Base-by-base conservation (phyloP, 1,284 basidiomycete species). In the Sporisorium reilianum region DNA sequence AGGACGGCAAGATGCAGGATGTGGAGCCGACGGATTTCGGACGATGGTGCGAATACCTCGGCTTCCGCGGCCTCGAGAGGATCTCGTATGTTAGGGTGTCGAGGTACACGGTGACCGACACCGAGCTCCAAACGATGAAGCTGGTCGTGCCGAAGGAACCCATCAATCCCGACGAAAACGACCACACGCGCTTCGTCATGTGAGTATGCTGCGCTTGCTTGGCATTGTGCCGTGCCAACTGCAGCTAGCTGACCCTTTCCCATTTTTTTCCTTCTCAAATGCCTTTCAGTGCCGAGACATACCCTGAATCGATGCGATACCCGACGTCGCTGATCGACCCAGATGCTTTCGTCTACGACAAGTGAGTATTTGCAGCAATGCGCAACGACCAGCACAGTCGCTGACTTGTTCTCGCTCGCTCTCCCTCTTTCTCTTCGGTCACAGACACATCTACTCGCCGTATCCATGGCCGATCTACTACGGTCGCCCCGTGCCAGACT, bases 21-120 rank as follows among this genome's bases (percentile, higher is more conserved):
- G 75, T 77, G 42, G 93, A 95, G 74, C 61, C 71, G 18, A 60
- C 62, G 1, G 81, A 83, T 48, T 55, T 45, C 22, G 64, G 78
- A 25, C 56, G 81, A 20, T 83, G 82, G 82, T 83, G 82, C 73
- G 72, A 84, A 64, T 84, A 84, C 64, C 67, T 84, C 5, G 78
- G 78, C 28, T 82, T 79, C 77, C 57, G 82, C 28, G 79, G 72
- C 0, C 53, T 84, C 1, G 64, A 81, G 50, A 73, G 81, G 34
- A 62, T 84, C 12, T 74, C 64, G 46, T 83, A 82, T 23, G 80
- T 78, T 11, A 68, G 82, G 20, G 80, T 83, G 5, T 78, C 76
- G 20, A 74, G 82, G 20, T 83, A 76, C 58, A 81, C 78, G 5
- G 81, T 83, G 18, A 80, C 80, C 7, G 81, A 82, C 48, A 82